Percentiles rank a stretch among this genome's conserved stretches.
Evolutionary conservation across 331 rosid genomes (phyloP).

Genomic region (Rosa hybrid): DNA sequence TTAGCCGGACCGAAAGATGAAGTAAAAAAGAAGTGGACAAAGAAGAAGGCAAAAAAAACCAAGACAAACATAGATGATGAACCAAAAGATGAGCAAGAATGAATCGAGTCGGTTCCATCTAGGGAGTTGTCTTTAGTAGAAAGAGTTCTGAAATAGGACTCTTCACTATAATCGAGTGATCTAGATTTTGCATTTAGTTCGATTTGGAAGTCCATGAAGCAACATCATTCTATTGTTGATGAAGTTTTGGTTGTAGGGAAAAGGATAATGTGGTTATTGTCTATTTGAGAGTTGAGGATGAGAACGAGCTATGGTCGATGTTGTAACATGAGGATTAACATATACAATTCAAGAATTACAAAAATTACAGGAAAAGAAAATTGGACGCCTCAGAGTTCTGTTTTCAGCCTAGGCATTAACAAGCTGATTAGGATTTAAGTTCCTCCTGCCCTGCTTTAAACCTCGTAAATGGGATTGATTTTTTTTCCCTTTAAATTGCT

Average conservation of each 20-base stretch:
- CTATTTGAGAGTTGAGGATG: not conserved
- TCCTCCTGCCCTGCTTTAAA: not conserved
- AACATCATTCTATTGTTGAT: not conserved
- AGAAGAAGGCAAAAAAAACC: not conserved
- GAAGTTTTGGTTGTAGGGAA: not conserved
- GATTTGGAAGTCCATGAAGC: not conserved
- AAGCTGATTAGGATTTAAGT: not conserved
- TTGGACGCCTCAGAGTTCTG: not conserved
- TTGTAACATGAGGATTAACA: not conserved
- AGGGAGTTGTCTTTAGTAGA: slow-evolving; percentile 6
- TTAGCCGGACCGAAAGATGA: slow-evolving; percentile 54
- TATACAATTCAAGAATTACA: not conserved
- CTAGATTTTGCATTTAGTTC: not conserved
- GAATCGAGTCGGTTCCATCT: slow-evolving; percentile 5
- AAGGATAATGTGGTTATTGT: not conserved
- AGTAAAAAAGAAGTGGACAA: not conserved
- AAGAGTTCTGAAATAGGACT: not conserved
- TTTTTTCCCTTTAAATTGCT: not conserved
- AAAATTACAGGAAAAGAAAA: not conserved
- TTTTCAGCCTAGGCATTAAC: not conserved
- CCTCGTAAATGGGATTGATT: not conserved
- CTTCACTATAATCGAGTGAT: not conserved
- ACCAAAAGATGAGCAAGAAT: slow-evolving; percentile 39
- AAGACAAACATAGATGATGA: not conserved
- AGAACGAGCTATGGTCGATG: not conserved